Percentiles rank a stretch among this genome's conserved stretches.
Evolutionary conservation across 495 filamentous ascomycete genomes (phyloP).

Genomic region (Cladorrhinum samala): DNA sequence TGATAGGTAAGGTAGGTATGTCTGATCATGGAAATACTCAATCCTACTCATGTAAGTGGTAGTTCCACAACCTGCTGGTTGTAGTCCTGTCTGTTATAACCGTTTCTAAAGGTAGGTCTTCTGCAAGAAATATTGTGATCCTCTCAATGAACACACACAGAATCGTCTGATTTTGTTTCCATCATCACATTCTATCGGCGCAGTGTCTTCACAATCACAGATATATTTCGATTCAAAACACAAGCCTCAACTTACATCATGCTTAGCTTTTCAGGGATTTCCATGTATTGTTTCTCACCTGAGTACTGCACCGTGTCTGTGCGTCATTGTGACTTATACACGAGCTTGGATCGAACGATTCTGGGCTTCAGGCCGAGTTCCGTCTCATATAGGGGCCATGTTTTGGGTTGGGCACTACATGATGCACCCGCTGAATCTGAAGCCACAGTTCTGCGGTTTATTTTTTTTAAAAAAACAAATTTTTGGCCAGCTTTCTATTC

Average conservation of each 20-base stretch:
- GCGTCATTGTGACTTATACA: slow-evolving; percentile 24
- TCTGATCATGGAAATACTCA: too few relatives aligned
- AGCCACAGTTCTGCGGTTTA: background rate
- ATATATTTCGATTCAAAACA: background rate
- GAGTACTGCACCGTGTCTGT: slow-evolving; percentile 24
- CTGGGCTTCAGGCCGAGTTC: too few relatives aligned
- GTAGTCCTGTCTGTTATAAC: background rate
- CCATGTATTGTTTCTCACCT: background rate
- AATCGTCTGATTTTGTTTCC: background rate
- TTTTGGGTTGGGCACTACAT: background rate
- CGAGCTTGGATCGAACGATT: background rate
- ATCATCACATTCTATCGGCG: background rate
- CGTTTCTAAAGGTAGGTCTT: background rate
- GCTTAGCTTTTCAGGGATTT: background rate
- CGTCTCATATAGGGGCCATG: too few relatives aligned
- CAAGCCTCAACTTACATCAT: background rate
- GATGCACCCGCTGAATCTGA: background rate
- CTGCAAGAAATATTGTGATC: background rate
- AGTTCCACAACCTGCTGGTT: background rate
- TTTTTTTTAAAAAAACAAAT: too few relatives aligned
- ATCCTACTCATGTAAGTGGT: background rate
- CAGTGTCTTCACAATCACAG: background rate
- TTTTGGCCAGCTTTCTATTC: too few relatives aligned
- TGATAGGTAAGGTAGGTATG: too few relatives aligned
- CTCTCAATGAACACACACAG: background rate